Base-by-base conservation (phyloP, 2,329 filamentous ascomycete genomes). In the Ophiocordyceps australis region DNA sequence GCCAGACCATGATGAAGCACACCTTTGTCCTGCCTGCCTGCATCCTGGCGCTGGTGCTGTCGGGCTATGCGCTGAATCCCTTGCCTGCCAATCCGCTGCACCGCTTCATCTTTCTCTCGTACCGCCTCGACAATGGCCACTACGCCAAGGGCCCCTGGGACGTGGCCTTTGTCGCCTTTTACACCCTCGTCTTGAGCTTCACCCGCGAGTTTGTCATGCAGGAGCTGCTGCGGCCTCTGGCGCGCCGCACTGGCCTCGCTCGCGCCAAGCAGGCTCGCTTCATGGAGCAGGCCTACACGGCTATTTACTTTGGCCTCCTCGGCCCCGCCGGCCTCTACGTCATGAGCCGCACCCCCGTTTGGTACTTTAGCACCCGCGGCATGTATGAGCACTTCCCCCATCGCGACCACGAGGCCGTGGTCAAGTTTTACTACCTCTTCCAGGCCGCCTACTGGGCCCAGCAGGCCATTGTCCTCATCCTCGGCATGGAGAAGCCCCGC, bases 201-300 rank as follows among this genome's bases (percentile, higher is more conserved):
- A 92, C 82, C 9, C 80, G 85, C 45, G 85, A 95, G 50, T 93
- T 93, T 50, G 65, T 92, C 54, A 94, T 93, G 85, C 85, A 93
- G 54, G 74, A 82, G 41, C 41, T 92, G 26, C 69, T 94, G 30
- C 71, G 74, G 9, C 85, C 83, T 0, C 58, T 85, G 33, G 81
- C 82, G 5, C 60, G 69, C 22, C 62, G 57, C 37, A 71, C 60
- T 28, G 78, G 80, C 11, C 71, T 94, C 42, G 70, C 66, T 34
- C 67, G 74, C 29, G 71, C 64, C 35, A 94, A 93, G 57, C 82
- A 89, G 43, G 67, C 74, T 11, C 75, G 85, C 18, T 94, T 93
- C 62, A 89, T 93, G 80, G 85, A 95, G 52, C 85, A 95, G 54
- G 71, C 77, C 43, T 95, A 95, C 54, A 93, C 85, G 2, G 85